A percentile compares a stretch with the other conserved stretches of the same genome.
Conservation (phyloP, 2,329 filamentous ascomycete genomes). For the Zymoseptoria ardabiliae region DNA sequence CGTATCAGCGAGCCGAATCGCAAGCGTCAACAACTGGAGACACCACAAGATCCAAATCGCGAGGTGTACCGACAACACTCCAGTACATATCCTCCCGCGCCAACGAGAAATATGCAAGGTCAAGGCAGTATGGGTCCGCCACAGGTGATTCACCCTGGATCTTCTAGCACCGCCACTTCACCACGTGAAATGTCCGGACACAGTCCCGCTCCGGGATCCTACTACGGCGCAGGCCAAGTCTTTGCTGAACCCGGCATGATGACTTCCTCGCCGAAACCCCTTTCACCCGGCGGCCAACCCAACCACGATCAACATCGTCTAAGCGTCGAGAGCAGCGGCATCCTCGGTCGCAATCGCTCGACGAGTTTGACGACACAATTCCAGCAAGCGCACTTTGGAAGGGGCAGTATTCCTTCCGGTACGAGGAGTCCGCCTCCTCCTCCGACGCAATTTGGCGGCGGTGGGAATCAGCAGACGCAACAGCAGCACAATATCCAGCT, state of each 20-base stretch:
- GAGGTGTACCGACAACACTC: constrained; percentile 58
- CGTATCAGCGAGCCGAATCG: constrained; percentile 67
- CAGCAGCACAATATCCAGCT: constrained; percentile 27
- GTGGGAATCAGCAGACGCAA: constrained; percentile 12
- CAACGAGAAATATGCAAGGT: constrained; percentile 10
- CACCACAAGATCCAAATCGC: constrained; percentile 45
- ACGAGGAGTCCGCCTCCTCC: constrained; percentile 43
- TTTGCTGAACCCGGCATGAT: constrained; percentile 62
- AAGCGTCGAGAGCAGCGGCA: constrained; percentile 41
- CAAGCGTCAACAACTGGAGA: constrained; percentile 62
- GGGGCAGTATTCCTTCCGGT: constrained; percentile 44
- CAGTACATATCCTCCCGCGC: constrained; percentile 65
- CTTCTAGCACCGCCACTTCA: constrained; percentile 25
- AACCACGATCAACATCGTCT: constrained; percentile 41
- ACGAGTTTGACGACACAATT: constrained; percentile 60
- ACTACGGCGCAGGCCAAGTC: constrained; percentile 43
- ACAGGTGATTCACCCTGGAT: constrained; percentile 27
- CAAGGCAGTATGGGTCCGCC: constrained; percentile 30
- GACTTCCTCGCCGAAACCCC: constrained; percentile 79
- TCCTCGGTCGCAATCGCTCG: constrained; percentile 50
- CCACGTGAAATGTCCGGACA: constrained; percentile 32
- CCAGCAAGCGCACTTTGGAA: constrained; percentile 56
- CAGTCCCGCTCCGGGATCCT: constrained; percentile 20
- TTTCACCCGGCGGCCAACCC: constrained; percentile 56
- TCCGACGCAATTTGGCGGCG: constrained; percentile 35